Conservation (phyloP, 139 green algal species). For the Chloropicon primus region DNA sequence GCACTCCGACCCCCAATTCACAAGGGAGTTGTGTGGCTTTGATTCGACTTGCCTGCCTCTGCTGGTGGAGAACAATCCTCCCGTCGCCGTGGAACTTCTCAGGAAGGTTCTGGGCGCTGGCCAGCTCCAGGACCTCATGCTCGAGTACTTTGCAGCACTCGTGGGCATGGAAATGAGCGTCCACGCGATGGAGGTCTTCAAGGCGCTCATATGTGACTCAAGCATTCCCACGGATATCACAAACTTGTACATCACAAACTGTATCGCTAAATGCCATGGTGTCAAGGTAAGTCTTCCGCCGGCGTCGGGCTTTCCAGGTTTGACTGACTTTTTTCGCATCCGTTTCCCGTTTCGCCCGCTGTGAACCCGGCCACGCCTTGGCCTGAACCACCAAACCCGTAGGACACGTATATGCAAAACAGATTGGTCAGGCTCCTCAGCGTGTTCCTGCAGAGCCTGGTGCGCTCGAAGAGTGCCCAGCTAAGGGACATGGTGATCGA, state of each 20-base stretch:
- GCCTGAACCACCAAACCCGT: neutral
- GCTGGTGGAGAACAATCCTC: neutral
- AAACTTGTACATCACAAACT: neutral
- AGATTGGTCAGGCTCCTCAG: neutral
- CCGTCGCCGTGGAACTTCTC: neutral
- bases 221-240: neutral
- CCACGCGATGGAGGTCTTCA: neutral
- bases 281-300: too few species aligned
- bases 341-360: too few species aligned
- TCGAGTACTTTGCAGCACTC: neutral
- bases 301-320: too few species aligned
- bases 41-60: neutral
- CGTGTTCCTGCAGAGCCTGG: neutral
- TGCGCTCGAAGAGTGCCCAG: neutral
- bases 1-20: neutral
- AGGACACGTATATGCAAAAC: neutral
- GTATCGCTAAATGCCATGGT: neutral
- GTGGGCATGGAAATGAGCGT: neutral
- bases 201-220: neutral
- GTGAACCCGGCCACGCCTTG: too few species aligned
- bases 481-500: constrained; percentile 48
- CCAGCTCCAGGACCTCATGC: neutral
- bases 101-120: neutral
- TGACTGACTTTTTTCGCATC: too few species aligned
- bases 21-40: neutral